Base-by-base conservation (phyloP, 2,329 filamentous ascomycete genomes). In the Verticillium longisporum region DNA sequence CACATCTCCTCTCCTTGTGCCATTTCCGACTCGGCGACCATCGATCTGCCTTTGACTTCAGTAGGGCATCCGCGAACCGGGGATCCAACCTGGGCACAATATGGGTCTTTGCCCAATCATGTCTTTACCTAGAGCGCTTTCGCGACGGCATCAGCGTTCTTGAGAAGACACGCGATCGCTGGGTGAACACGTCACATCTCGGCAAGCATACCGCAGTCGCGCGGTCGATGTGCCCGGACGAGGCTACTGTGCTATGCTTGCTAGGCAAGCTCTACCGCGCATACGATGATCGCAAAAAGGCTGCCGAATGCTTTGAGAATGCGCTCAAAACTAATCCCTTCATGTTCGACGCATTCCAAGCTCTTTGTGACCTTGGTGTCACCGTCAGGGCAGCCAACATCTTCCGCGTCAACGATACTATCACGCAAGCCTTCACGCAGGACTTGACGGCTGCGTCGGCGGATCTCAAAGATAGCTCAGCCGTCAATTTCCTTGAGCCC, bases 321-420 rank as follows among this genome's bases (percentile, higher is more conserved):
- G 87, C 93, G 6, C 78, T 99, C 68, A 96, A 93, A 75, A 74
- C 88, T 60, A 99, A 98, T 70, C 93, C 95, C 1, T 94, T 98
- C 74, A 95, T 97, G 85, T 99, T 95, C 95, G 95, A 99, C 79
- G 93, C 94, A 0, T 98, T 98, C 69, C 87, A 88, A 26, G 89
- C 86, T 15, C 82, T 99, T 7, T 97, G 93, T 72, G 92, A 97
- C 70, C 91, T 85, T 87, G 91, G 91, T 4, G 88, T 92, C 55
- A 88, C 87, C 66, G 83, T 98, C 60, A 87, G 90, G 61, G 87
- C 95, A 10, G 84, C 88, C 32, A 97, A 96, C 69, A 90, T 97
- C 64, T 99, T 97, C 77, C 92, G 88, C 71, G 77, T 89, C 67
- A 91, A 83, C 63, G 83, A 86, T 21, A 63, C 71, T 7, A 71